phyloP scores from a whole-genome alignment of 495 filamentous ascomycete genomes.

The Tuber microsphaerosporum region DNA sequence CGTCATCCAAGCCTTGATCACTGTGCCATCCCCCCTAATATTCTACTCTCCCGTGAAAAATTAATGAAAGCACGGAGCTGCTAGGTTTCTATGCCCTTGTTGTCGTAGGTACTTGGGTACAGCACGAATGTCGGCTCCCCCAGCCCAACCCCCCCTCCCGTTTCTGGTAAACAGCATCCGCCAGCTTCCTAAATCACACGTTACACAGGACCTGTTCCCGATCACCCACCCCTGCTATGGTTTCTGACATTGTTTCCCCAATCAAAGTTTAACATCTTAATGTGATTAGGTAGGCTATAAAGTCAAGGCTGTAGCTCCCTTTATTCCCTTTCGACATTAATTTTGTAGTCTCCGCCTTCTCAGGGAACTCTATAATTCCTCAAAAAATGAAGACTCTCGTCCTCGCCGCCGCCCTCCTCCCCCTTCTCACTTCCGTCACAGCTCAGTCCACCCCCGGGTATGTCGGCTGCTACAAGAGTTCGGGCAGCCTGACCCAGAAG shows the following conservation, averaged over 20 bases:
- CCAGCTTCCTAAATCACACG: background rate
- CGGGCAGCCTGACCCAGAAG: background rate
- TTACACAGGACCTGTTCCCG: background rate
- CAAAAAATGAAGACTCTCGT: background rate
- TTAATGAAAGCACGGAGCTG: background rate
- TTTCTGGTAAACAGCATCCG: background rate
- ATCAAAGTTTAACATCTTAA: background rate
- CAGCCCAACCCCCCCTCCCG: background rate
- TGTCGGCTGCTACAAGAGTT: background rate
- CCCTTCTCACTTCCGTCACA: background rate
- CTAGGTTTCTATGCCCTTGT: background rate
- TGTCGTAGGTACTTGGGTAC: background rate
- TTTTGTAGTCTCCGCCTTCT: background rate
- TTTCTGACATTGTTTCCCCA: background rate
- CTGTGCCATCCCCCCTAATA: background rate
- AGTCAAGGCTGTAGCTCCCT: background rate
- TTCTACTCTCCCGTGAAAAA: background rate
- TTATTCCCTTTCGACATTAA: background rate
- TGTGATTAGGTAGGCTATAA: background rate
- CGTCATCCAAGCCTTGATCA: background rate
- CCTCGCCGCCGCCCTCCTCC: background rate
- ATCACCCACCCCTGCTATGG: background rate
- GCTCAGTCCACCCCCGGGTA: background rate
- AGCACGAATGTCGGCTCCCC: background rate
- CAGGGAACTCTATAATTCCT: background rate